Base-by-base conservation (phyloP, 2,329 filamentous ascomycete genomes). In the Lecanicillium sp. region DNA sequence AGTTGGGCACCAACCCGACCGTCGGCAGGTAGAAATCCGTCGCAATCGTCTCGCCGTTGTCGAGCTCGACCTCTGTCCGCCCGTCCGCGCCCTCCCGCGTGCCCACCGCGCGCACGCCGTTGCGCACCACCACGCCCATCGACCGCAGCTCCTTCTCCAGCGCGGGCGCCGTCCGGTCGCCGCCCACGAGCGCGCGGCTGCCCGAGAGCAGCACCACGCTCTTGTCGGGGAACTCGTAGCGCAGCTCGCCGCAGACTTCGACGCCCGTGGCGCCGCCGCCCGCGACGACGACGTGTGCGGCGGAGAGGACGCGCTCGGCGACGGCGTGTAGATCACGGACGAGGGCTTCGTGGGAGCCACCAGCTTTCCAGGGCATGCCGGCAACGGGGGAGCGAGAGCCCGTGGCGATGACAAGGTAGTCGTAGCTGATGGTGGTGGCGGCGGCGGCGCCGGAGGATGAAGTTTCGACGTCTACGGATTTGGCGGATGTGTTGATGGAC, bases 11-110 rank as follows among this genome's bases (percentile, higher is more conserved):
- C 33, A 79, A 61, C 26, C 79, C 79, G 56, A 73, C 71, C 4
- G 78, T 77, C 5, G 78, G 71, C 20, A 83, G 64, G 60, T 78
- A 79, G n/a, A 77, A 51, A 55, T 83, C 78, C 2, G 77, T 77
- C 7, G 63, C 54, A 51, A 81, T 56, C 42, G 61, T 73, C 52
- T 72, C 67, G 52, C 74, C 74, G 50, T 62, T 64, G 27, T 63
- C 62, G 7, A 82, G 66, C 30, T 59, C 58, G 17, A 82, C 65
- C 56, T 74, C 68, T 3, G 72, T 76, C 60, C 70, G 71, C 49
- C 71, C 74, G 50, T 69, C 65, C 2, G 60, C 53, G 32, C 66
- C 55, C 3, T 57, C 53, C n/a, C 56, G 56, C 15, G 66, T 55
- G 2, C 56, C 57, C 2, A 60, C 57, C 14, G 79, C 72, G 36